Conservation (phyloP, 1,139 yeast species). For the Hemisphaericaspora xylanilytica region DNA sequence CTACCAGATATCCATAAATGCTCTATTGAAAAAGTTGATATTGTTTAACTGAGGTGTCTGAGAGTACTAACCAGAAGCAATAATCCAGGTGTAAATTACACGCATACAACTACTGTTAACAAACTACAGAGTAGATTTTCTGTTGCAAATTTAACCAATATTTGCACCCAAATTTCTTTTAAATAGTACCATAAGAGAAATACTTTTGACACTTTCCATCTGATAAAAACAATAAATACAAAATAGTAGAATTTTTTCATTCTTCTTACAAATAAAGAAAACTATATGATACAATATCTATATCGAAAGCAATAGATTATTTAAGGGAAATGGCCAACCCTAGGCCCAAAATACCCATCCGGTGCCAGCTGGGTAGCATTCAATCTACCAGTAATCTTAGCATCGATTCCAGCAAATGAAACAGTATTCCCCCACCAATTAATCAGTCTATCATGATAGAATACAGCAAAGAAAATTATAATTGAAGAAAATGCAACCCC, state of each 20-base stretch:
- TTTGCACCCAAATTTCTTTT: too few relatives aligned
- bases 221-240: too few relatives aligned
- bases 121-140: too few relatives aligned
- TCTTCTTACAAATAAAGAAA: not conserved
- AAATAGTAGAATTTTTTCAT: too few relatives aligned
- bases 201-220: not conserved
- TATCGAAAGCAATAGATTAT: slow-evolving; percentile 38
- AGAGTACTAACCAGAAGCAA: too few relatives aligned
- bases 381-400: slow-evolving; percentile 30
- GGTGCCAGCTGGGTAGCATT: slow-evolving; percentile 26
- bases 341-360: slow-evolving; percentile 49
- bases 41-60: too few relatives aligned
- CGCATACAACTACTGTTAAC: too few relatives aligned
- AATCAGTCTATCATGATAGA: slow-evolving; percentile 36
- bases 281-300: not conserved
- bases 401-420: slow-evolving; percentile 41
- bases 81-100: too few relatives aligned
- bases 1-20: too few relatives aligned
- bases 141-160: too few relatives aligned
- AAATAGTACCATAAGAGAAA: not conserved
- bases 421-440: slow-evolving; percentile 62
- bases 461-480: slow-evolving; percentile 53
- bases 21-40: too few relatives aligned
- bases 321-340: slow-evolving; percentile 35
- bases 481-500: slow-evolving; percentile 52